A percentile compares a stretch with the other conserved stretches of the same genome.
phyloP scores from a whole-genome alignment of 768 basidiomycete genomes.

The Mycena indigotica region DNA sequence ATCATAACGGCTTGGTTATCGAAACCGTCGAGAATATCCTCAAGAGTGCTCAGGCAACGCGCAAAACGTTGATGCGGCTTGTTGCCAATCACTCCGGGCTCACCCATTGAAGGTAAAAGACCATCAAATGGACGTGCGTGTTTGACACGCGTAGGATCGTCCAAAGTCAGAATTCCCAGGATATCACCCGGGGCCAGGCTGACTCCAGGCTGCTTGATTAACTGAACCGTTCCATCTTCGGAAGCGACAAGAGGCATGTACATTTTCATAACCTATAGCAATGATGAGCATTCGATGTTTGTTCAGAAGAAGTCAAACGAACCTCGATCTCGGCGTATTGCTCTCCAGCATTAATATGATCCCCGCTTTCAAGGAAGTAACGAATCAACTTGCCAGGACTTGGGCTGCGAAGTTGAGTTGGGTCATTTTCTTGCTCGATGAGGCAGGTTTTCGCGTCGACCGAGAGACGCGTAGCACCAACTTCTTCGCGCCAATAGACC shows the following conservation, averaged over 20 bases:
- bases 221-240: conserved; percentile 91
- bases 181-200: conserved; percentile 97
- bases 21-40: conserved; percentile 93
- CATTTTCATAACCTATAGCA: conserved; percentile 92
- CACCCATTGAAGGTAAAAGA: conserved; percentile 84
- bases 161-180: conserved; percentile 93
- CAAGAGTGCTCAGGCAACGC: conserved; percentile 72
- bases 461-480: conserved; percentile 88
- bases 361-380: conserved; percentile 94
- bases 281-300: conserved; percentile 4
- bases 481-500: conserved; percentile 97
- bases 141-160: conserved; percentile 94
- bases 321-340: conserved; percentile 99
- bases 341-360: conserved; percentile 95
- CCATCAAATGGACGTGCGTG: conserved; percentile 99
- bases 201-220: conserved; percentile 98
- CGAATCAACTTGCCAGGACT: conserved; percentile 96
- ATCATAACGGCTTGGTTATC: conserved; percentile 94
- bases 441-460: conserved; percentile 97
- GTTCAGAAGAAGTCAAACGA: conserved; percentile 24
- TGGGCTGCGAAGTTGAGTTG: conserved; percentile 93
- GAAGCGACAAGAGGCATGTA: conserved; percentile 96
- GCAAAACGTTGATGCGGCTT: conserved; percentile 87
- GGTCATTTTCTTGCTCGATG: conserved; percentile 99
- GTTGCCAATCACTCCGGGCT: conserved; percentile 81